These are phyloP conservation scores for Pleomassaria siparia DNA, from an alignment of 2,329 filamentous ascomycete species.

Conservation along the genomic window DNA sequence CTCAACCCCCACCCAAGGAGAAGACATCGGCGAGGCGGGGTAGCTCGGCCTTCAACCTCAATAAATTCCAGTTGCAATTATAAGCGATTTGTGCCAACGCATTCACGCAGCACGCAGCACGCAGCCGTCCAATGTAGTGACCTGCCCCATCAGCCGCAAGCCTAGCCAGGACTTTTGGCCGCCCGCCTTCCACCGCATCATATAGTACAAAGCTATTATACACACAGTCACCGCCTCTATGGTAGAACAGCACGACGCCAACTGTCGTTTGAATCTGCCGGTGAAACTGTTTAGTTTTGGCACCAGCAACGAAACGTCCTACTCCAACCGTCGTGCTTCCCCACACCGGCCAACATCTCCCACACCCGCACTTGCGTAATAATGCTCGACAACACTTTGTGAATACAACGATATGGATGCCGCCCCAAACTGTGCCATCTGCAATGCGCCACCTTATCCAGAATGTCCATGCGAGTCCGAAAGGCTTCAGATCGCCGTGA, in stretches of 20 bases:
- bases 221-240: conserved; percentile 41
- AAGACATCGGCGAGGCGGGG: neutral
- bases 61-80: neutral
- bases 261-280: conserved; percentile 17
- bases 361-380: conserved; percentile 11
- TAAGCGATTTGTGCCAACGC: conserved; percentile 41
- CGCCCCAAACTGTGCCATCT: conserved; percentile 45
- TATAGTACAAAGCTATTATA: no score
- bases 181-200: conserved; percentile 33
- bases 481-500: conserved; percentile 42
- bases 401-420: conserved; percentile 39
- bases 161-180: conserved; percentile 28
- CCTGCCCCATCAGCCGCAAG: conserved; percentile 34
- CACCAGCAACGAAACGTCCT: conserved; percentile 9
- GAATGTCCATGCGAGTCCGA: conserved; percentile 45
- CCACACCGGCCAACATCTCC: conserved; percentile 5
- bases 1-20: no score
- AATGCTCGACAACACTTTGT: conserved; percentile 24
- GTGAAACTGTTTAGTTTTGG: conserved; percentile 21
- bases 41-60: conserved; percentile 1
- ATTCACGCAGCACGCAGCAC: conserved; percentile 40
- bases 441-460: conserved; percentile 42
- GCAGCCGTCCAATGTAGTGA: conserved; percentile 30
- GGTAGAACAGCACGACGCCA: conserved; percentile 27
- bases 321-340: conserved; percentile 12